These are phyloP conservation scores for Neopestalotiopsis rosae DNA, from an alignment of 2,329 filamentous ascomycete genomes.

Conservation along the genomic window DNA sequence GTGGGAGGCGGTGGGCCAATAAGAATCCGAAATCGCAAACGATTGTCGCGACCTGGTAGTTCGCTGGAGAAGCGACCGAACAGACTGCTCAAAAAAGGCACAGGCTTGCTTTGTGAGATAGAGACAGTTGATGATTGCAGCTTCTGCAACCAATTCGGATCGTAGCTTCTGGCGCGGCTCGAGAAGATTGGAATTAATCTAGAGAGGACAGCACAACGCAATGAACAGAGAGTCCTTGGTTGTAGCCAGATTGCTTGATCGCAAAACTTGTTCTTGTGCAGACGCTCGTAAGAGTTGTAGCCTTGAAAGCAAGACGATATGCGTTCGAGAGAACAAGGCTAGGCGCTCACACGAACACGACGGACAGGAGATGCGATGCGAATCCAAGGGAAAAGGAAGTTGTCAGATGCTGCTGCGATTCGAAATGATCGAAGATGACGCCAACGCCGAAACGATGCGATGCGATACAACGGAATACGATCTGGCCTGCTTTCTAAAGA, in stretches of 20 bases:
- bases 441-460: conserved; percentile 26
- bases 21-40: conserved; percentile 13
- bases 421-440: conserved; percentile 27
- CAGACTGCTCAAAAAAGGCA: conserved; percentile 8
- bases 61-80: background rate
- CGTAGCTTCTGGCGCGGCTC: conserved; percentile 2
- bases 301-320: background rate
- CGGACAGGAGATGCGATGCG: background rate
- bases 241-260: background rate
- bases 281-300: background rate
- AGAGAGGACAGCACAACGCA: no score
- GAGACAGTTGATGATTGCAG: conserved; percentile 8
- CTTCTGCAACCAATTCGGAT: conserved; percentile 11
- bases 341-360: background rate
- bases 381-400: conserved; percentile 5
- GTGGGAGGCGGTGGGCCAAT: conserved; percentile 12
- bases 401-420: conserved; percentile 24
- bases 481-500: conserved; percentile 25
- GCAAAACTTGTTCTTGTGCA: background rate
- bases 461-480: conserved; percentile 9
- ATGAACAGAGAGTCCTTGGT: background rate
- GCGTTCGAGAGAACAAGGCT: background rate
- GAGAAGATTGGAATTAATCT: conserved; percentile 6
- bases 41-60: conserved; percentile 6
- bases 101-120: background rate